A percentile compares a stretch with the other conserved stretches of the same genome.
These are phyloP conservation scores for Colletotrichum sp. DNA, from an alignment of 2,329 filamentous ascomycete species.

Conservation along the genomic window DNA sequence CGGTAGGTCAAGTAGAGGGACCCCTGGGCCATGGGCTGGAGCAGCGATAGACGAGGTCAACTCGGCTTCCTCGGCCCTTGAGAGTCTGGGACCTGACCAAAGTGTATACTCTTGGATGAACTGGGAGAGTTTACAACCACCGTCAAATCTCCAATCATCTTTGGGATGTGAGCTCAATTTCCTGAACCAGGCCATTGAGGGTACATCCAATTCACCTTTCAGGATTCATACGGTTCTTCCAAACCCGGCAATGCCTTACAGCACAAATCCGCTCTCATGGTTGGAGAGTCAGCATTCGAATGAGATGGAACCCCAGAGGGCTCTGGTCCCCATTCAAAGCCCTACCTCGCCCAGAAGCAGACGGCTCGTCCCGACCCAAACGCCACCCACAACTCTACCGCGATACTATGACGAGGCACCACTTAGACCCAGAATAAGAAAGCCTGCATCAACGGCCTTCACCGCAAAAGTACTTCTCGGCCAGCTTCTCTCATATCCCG, in stretches of 20 bases:
- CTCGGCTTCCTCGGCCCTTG: background rate
- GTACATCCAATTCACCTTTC: background rate
- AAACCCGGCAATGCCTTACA: background rate
- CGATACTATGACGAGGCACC: background rate
- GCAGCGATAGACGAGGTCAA: background rate
- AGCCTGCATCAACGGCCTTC: constrained; percentile 17
- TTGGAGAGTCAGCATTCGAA: rapidly evolving
- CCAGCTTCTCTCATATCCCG: constrained; percentile 27
- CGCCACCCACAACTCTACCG: background rate
- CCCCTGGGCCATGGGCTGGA: background rate
- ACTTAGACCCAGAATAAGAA: background rate
- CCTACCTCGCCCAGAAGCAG: background rate
- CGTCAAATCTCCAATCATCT: background rate
- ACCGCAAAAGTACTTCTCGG: constrained; percentile 25
- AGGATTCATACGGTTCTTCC: rapidly evolving
- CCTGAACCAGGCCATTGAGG: background rate
- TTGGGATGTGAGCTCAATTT: background rate
- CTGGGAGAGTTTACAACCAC: background rate
- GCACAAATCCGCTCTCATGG: background rate
- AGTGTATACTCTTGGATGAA: background rate
- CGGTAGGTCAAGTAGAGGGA: background rate
- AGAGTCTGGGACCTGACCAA: background rate
- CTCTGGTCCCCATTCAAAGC: background rate
- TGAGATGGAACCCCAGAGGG: background rate
- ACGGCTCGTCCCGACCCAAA: background rate